These are phyloP conservation scores for Aphanocladium album DNA, from an alignment of 2,329 filamentous ascomycete genomes.

Conservation along the genomic window DNA sequence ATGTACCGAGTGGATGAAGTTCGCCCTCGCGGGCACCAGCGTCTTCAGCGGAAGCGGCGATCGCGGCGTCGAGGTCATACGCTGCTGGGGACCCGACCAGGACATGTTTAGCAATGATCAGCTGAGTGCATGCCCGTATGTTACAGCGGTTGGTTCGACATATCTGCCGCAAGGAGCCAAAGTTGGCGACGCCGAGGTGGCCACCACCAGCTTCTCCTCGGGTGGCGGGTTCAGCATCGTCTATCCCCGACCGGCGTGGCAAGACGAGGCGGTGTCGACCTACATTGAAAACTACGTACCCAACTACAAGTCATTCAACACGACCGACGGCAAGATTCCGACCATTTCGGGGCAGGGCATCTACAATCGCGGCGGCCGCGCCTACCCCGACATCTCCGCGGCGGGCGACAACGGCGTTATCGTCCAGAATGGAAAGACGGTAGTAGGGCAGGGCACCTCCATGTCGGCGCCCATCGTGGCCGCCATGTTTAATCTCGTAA, in stretches of 20 bases:
- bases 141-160: conserved; percentile 47
- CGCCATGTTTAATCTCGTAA: conserved; percentile 17
- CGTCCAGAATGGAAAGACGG: conserved; percentile 25
- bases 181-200: conserved; percentile 39
- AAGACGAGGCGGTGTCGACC: conserved; percentile 32
- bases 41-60: conserved; percentile 38
- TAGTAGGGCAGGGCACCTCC: conserved; percentile 7
- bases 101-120: conserved; percentile 29
- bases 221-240: conserved; percentile 32
- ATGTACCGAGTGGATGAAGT: conserved; percentile 41
- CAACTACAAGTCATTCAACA: conserved; percentile 26
- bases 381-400: conserved; percentile 33
- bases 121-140: conserved; percentile 37
- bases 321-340: conserved; percentile 31
- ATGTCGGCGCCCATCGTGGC: conserved; percentile 17
- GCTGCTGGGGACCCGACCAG: conserved; percentile 13
- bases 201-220: conserved; percentile 38
- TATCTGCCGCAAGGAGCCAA: conserved; percentile 36
- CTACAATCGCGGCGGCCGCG: conserved; percentile 37
- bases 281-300: conserved; percentile 32
- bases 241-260: conserved; percentile 42
- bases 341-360: conserved; percentile 8
- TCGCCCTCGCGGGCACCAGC: conserved; percentile 38
- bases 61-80: conserved; percentile 28
- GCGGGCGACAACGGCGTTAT: conserved; percentile 43